Evolutionary conservation across 2,329 filamentous ascomycete genomes (phyloP).

Genomic region (Geosmithia morbida): DNA sequence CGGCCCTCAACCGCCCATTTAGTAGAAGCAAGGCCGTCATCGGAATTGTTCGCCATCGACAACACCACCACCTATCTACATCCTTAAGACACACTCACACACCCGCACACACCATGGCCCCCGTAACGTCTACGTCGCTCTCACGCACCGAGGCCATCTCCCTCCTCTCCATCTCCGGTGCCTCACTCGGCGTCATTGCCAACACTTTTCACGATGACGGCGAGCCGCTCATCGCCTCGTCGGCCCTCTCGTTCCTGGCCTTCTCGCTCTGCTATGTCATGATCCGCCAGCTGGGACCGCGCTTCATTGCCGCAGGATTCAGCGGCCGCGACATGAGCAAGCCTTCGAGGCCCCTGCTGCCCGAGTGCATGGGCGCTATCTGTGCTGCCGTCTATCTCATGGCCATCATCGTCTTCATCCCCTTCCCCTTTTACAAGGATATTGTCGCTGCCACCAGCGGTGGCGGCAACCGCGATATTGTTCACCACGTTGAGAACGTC

Average conservation of each 20-base stretch:
- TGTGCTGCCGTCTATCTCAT: constrained; percentile 88
- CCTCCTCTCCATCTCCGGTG: constrained; percentile 49
- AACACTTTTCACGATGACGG: constrained; percentile 78
- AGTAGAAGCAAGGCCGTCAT: not conserved
- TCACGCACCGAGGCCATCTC: constrained; percentile 36
- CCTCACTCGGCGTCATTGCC: constrained; percentile 57
- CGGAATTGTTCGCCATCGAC: not conserved
- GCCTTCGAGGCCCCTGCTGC: constrained; percentile 55
- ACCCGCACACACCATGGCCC: constrained; percentile 10
- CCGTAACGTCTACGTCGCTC: constrained; percentile 21
- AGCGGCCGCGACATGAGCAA: constrained; percentile 83
- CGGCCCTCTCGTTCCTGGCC: constrained; percentile 74
- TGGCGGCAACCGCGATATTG: constrained; percentile 79
- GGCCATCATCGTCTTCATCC: constrained; percentile 80
- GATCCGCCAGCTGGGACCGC: constrained; percentile 84
- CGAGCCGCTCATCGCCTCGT: constrained; percentile 75
- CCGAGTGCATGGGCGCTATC: constrained; percentile 91
- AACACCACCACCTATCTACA: not conserved
- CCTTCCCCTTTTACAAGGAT: constrained; percentile 96
- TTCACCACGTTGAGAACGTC: constrained; percentile 57
- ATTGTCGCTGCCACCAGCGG: constrained; percentile 91
- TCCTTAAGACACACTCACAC: constrained; percentile 2
- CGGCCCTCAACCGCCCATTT: not conserved
- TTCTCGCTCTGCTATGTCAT: constrained; percentile 73
- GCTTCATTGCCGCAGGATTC: constrained; percentile 77